Percentiles rank a stretch among this genome's conserved stretches.
phyloP scores from a whole-genome alignment of 2,329 filamentous ascomycete species.

The Periconia digitata region DNA sequence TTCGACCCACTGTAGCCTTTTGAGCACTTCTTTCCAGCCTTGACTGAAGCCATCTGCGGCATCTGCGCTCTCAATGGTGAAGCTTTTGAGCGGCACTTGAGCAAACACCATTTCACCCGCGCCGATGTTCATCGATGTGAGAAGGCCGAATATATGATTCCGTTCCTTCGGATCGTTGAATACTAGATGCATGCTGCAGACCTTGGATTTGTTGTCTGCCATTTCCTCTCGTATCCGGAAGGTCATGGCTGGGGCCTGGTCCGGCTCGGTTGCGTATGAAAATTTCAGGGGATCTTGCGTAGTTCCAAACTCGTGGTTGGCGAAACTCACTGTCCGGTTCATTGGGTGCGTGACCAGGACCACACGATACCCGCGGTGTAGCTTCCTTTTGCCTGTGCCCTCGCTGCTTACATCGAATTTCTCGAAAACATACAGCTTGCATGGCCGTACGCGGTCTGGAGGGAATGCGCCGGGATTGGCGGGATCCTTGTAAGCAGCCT shows the following conservation, averaged over 20 bases:
- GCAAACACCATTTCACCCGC: conserved; percentile 70
- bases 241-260: conserved; percentile 70
- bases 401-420: conserved; percentile 67
- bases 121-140: conserved; percentile 71
- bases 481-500: conserved; percentile 80
- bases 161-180: conserved; percentile 76
- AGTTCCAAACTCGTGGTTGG: conserved; percentile 67
- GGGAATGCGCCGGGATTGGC: conserved; percentile 73
- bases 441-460: conserved; percentile 69
- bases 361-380: conserved; percentile 79
- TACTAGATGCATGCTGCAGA: conserved; percentile 72
- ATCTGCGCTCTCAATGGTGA: conserved; percentile 63
- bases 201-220: conserved; percentile 48
- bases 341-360: conserved; percentile 75
- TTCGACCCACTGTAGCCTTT: conserved; percentile 62
- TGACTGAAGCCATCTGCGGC: conserved; percentile 48
- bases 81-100: conserved; percentile 67
- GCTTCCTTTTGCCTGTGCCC: conserved; percentile 69
- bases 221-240: conserved; percentile 66
- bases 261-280: conserved; percentile 60
- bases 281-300: conserved; percentile 72
- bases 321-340: conserved; percentile 74
- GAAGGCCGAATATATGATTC: conserved; percentile 68
- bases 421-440: conserved; percentile 76
- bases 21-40: conserved; percentile 44